phyloP scores from a whole-genome alignment of 371 early-diverging fungal species.

The Mucor sp. region DNA sequence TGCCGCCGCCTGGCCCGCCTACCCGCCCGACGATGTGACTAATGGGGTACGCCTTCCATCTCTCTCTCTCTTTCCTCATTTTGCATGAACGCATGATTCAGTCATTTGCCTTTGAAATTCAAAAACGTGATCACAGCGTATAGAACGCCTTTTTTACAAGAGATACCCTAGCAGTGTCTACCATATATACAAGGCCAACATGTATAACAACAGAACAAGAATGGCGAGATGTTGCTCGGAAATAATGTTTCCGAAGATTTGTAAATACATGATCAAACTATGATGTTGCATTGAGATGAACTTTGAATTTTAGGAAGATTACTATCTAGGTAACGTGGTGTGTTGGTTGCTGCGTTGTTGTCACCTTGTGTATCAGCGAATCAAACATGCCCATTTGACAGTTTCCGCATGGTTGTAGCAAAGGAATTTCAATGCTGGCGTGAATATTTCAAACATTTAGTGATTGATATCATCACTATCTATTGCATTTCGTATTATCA shows the following conservation, averaged over 20 bases:
- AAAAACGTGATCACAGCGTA: neutral
- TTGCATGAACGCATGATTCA: conserved; percentile 7
- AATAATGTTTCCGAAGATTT: neutral
- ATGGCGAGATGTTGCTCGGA: neutral
- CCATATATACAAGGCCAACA: neutral
- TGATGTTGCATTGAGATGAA: neutral
- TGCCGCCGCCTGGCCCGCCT: neutral
- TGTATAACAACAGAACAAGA: neutral
- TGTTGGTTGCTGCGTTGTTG: neutral
- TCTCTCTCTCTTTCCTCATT: neutral
- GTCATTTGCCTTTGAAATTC: neutral
- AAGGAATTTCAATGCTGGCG: neutral
- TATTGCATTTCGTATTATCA: neutral
- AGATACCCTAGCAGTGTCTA: neutral
- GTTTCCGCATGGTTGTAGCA: neutral
- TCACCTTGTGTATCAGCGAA: neutral
- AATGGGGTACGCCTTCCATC: neutral
- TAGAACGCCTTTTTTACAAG: neutral
- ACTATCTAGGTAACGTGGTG: neutral
- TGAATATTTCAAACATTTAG: neutral
- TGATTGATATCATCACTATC: neutral
- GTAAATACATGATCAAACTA: neutral
- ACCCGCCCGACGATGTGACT: neutral
- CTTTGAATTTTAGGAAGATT: neutral
- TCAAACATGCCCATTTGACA: neutral